phyloP scores from a whole-genome alignment of 495 filamentous ascomycete species.

The Chlorociboria aeruginascens region DNA sequence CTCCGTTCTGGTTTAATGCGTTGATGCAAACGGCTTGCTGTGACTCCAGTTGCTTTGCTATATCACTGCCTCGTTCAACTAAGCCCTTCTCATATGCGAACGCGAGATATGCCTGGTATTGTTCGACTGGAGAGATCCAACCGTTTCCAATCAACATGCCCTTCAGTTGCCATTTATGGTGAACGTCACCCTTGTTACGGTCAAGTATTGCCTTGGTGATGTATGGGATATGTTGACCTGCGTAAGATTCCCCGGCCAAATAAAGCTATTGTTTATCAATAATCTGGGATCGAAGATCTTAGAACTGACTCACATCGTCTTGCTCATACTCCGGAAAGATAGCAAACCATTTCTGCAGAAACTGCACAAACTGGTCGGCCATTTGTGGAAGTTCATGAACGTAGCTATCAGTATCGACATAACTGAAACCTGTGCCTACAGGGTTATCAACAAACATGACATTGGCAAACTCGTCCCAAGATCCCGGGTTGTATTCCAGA shows the following conservation, averaged over 20 bases:
- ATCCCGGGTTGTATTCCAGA: constrained; percentile 73
- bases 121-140: constrained; percentile 83
- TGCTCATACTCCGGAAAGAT: constrained; percentile 86
- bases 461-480: constrained; percentile 97
- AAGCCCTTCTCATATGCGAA: constrained; percentile 67
- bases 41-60: constrained; percentile 54
- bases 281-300: neutral
- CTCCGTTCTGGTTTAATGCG: constrained; percentile 37
- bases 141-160: constrained; percentile 93
- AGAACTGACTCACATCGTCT: constrained; percentile 64
- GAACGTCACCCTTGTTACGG: constrained; percentile 49
- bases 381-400: constrained; percentile 78
- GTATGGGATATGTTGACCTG: constrained; percentile 94
- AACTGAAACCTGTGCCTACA: constrained; percentile 93
- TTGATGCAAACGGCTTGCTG: constrained; percentile 54
- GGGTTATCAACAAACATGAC: constrained; percentile 94
- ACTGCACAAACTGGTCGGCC: constrained; percentile 76
- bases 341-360: constrained; percentile 80
- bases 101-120: constrained; percentile 79
- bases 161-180: constrained; percentile 61
- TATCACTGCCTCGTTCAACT: constrained; percentile 49
- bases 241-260: constrained; percentile 89
- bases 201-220: constrained; percentile 80
- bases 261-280: constrained; percentile 54
- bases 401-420: constrained; percentile 77